Evolutionary conservation across 805 yeast species (phyloP), one percentile per base, ranked within the genome.

Genomic region (Candida loeiensis): DNA sequence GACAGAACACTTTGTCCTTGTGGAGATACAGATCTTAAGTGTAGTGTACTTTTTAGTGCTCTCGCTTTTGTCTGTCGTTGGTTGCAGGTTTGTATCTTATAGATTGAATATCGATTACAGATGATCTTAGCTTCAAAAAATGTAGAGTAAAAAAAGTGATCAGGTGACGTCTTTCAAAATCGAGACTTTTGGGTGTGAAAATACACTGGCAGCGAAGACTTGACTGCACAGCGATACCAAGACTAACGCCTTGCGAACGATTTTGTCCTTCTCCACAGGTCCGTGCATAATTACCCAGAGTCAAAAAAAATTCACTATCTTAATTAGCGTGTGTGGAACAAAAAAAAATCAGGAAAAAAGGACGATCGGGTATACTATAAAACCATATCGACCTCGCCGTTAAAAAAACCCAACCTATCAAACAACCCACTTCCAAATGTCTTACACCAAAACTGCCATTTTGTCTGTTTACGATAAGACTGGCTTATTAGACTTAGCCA

Each of bases 1-100:
- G 80, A 74, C 89, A 91, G 80, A 93, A 91, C 93, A 93, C 99
- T 63, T 81, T 91, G 70, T 85, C 95, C 60, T 77, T 91, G 77
- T 91, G 99, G 99, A 87, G 99, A 85, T 91, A 91, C 96, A 89
- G 99, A 82, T 79, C 83, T 69, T 79, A 79, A 66, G 65, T 53
- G 49, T 43, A 35, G 16, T 45, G 39, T 34, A 18, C 25, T 35
- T 24, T 21, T 7, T 37, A 14, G 19, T 25, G 22, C 16, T 31
- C 25, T 31, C 22, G 36, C 40, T 19, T 31, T 13, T 21, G 44
- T 37, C 38, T 26, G 36, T 33, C 15, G 24, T 40, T 36, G 41
- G 38, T 39, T 36, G 35, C 25, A 35, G 33, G 25, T 34, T 31
- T 43, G 28, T 27, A 27, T 34, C 30, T 35, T 30, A 37, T 37